Base-by-base conservation (phyloP, 139 green algal species). In the Auxenochlorella pyrenoidosa region DNA sequence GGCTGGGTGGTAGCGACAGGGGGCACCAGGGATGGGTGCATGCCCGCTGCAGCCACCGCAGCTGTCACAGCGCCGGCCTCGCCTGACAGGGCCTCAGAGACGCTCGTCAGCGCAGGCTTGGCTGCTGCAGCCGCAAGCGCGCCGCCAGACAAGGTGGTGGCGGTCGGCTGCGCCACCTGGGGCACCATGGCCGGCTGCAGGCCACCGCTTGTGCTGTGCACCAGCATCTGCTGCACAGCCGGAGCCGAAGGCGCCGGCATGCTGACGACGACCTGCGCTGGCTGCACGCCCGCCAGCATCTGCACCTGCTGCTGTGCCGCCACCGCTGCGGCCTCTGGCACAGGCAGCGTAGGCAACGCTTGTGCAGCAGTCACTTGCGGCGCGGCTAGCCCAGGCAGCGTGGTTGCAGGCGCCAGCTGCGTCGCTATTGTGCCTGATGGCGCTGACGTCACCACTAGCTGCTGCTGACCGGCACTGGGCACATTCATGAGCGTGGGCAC, bases 71-170 rank as follows among this genome's bases (percentile, higher is more conserved):
- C 63, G 83, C 16, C 41, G 18, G 12, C 58, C 54, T 75, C 72
- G 0, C 44, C 75, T 18, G 81, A 75, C 60, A 85, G 30, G 2
- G 59, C 79, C 36, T 75, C 59, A 0, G 79, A 84, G 1, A 84
- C 21, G 19, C 5, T 51, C 21, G 78, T 72, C 54, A 84, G 36
- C 18, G 78, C 54, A 26, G 78, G 78, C 34, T 71, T 72, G 54
- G 78, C 73, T 59, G 70, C 70, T 15, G 68, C 28, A 4, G 77
- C 54, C 24, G 51, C 54, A 15, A 72, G 21, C 78, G 54, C 38
- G 40, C 79, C 79, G 36, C 79, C 79, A 75, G 79, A 85, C 59
- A 85, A 28, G 8, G 28, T 75, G 79, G 79, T 75, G 5, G 40
- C 38, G 0, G 59, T 43, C 15, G 79, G 79, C 79, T 85, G 79